Base-by-base conservation (phyloP, 2,329 filamentous ascomycete species). In the Fusarium acutatum region DNA sequence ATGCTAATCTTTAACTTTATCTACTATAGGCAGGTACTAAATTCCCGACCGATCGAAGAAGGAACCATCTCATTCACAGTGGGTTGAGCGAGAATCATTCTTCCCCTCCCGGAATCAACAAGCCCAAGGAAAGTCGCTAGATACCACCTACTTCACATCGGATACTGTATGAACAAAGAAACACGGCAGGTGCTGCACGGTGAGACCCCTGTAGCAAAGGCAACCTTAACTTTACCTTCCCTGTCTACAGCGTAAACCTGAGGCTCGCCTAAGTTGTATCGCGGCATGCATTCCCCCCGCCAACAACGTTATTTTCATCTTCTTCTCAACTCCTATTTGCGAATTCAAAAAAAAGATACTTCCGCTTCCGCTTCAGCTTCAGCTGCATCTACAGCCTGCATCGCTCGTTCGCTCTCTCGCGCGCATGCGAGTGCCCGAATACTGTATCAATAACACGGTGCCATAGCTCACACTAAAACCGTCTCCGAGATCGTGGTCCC, bases 191-290 rank as follows among this genome's bases (percentile, higher is more conserved):
- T 44, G 44, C 50, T 38, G 44, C 44, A 57, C 50, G 14, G 49
- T 49, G 50, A 52, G 47, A 70, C 67, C 71, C 70, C 61, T 74
- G 72, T 70, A 67, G n/a, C 57, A 26, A 22, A 50, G 44, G 44
- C 38, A 64, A 43, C 44, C 44, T 73, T 66, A 73, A 72, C 70
- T 71, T 71, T 71, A 66, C 59, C 54, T 70, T 44, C 46, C 67
- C 40, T 57, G 49, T 46, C 34, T 54, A 38, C 60, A 49, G 58
- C 53, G 35, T 67, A 62, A 71, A 73, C 67, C 71, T 74, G 71
- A 73, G 63, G 71, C 60, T 73, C 71, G 71, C 63, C 62, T 72
- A 68, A 69, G 58, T 64, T 59, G 67, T 64, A 73, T 74, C 71
- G 64, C 53, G 56, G 46, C 60, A 69, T 69, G 63, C 60, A 64